Evolutionary conservation across 2,329 filamentous ascomycete species (phyloP), one percentile per base, ranked within the genome.

Genomic region (Xylaria sp.): DNA sequence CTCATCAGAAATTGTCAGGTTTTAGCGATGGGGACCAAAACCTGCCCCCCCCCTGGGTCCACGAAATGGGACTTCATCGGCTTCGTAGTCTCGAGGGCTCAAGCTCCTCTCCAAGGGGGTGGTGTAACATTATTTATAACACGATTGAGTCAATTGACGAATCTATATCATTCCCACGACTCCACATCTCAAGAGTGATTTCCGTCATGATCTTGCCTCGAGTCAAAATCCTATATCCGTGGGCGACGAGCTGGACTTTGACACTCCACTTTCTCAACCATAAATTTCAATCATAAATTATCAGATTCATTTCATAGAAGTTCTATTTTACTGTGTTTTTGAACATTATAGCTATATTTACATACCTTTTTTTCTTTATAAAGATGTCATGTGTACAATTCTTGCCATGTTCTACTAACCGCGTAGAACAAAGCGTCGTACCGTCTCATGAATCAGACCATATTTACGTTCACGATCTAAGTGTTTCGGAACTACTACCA

Each of bases 291-390:
- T 18, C 5, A 37, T n/a, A 35, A 57, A 0, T 12, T 5, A 3
- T 37, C 29, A 2, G 16, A 50, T 53, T 35, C 21, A 32, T 13
- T 10, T 25, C 40, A 12, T 53, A 27, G 5, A 21, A 42, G 2
- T 25, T 35, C 21, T 32, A 63, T 54, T 67, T 53, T 40, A 9
- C 2, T 60, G 27, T 60, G 21, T 59, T 55, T 66, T 63, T 63
- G 21, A 25, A 25, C 18, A 5, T 40, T 59, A 37, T 53, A 16
- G 23, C 51, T 40, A 60, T 54, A 29, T 67, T 51, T 64, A 64
- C 54, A 67, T 42, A 9, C 27, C 21, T 21, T 23, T 40, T 47
- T 61, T 63, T 21, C n/a, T 21, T 29, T 16, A 16, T 3, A 16
- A 44, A 3, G 55, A 18, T 5, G 44, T 67, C 40, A 35, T 53